These are phyloP conservation scores for Phytophthora fragariaefolia DNA, from an alignment of 352 stramenopile species.

Conservation along the genomic window DNA sequence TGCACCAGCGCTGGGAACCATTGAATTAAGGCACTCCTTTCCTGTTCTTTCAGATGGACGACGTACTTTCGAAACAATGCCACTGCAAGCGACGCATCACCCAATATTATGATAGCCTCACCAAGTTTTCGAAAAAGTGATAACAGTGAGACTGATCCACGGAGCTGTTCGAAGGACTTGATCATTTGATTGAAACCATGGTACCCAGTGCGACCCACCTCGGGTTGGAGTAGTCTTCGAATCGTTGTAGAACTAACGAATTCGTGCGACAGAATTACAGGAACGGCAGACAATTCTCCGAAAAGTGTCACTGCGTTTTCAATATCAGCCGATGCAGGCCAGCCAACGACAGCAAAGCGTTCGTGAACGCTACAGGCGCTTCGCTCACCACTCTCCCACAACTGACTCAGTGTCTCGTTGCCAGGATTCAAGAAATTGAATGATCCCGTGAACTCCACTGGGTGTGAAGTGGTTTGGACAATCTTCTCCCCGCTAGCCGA, in stretches of 20 bases:
- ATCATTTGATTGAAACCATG: neutral
- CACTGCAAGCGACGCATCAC: neutral
- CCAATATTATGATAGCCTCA: neutral
- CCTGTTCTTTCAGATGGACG: conserved; percentile 5
- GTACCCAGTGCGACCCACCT: neutral
- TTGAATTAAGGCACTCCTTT: neutral
- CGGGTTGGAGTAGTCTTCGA: neutral
- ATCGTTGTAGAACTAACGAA: conserved; percentile 2
- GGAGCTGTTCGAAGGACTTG: neutral
- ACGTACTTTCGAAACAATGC: conserved; percentile 15
- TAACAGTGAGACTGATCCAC: neutral
- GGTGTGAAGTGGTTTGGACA: too few relatives aligned
- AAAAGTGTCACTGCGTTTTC: conserved; percentile 12
- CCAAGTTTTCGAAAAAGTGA: conserved; percentile 12
- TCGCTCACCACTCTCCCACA: conserved; percentile 3
- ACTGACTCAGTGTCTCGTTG: neutral
- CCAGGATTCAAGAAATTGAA: conserved; percentile 17
- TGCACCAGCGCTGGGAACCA: conserved; percentile 5
- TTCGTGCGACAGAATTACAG: conserved; percentile 1
- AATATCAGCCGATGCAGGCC: conserved; percentile 12
- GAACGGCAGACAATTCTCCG: conserved; percentile 2
- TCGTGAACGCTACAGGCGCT: neutral
- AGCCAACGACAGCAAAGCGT: conserved; percentile 13
- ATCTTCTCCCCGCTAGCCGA: too few relatives aligned
- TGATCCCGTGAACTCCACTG: too few relatives aligned